These are phyloP conservation scores for Plantago ovata DNA, from an alignment of 257 asterid genomes.

Conservation along the genomic window DNA sequence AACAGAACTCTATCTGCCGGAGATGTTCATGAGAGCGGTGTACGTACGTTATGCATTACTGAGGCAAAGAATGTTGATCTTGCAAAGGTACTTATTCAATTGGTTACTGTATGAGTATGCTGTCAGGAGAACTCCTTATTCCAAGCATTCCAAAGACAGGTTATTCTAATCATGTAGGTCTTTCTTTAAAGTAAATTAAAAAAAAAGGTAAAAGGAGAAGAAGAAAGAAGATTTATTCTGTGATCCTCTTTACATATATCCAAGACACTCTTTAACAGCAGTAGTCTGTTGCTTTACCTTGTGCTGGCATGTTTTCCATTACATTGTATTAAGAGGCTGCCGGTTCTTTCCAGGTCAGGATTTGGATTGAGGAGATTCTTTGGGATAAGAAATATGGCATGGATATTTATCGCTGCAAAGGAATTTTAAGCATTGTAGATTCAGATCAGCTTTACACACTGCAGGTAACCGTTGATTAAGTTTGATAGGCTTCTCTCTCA, in stretches of 20 bases:
- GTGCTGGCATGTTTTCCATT: background rate
- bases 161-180: too few relatives aligned
- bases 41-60: constrained; percentile 76
- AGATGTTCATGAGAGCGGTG: constrained; percentile 76
- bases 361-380: constrained; percentile 89
- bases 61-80: constrained; percentile 57
- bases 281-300: too few relatives aligned
- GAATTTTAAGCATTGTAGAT: constrained; percentile 55
- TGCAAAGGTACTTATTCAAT: constrained; percentile 62
- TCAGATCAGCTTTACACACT: constrained; percentile 75
- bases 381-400: constrained; percentile 88
- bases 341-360: constrained; percentile 42
- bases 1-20: constrained; percentile 59
- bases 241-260: background rate
- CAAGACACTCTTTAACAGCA: background rate
- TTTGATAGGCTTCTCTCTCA: background rate
- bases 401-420: constrained; percentile 97
- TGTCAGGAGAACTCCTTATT: constrained; percentile 6
- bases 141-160: constrained; percentile 3
- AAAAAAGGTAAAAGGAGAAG: too few relatives aligned
- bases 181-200: too few relatives aligned
- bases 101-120: constrained; percentile 4
- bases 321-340: background rate
- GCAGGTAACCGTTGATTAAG: constrained; percentile 48
- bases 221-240: too few relatives aligned